phyloP scores from a whole-genome alignment of 2,329 filamentous ascomycete species.

The Ascomycota sp. region DNA sequence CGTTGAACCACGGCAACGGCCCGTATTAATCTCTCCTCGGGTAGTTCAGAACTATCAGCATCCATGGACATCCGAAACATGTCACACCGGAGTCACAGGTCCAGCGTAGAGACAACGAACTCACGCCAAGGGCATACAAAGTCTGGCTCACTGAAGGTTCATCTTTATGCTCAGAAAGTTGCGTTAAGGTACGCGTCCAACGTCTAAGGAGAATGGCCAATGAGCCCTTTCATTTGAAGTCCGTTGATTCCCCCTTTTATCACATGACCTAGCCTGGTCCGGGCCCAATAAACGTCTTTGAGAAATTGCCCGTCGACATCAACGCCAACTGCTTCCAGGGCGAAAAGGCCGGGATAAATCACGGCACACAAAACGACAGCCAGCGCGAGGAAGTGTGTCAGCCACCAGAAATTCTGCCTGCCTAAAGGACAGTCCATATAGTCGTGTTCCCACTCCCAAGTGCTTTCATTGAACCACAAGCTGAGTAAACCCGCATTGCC shows the following conservation, averaged over 20 bases:
- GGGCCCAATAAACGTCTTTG: constrained; percentile 4
- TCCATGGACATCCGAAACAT: too few species aligned
- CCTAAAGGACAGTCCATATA: constrained; percentile 63
- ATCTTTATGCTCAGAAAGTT: too few species aligned
- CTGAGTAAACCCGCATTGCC: constrained; percentile 80
- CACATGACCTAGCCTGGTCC: constrained; percentile 2
- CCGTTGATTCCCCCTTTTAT: constrained; percentile 1
- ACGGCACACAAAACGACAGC: constrained; percentile 15
- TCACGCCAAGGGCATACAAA: too few species aligned
- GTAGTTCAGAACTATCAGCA: too few species aligned
- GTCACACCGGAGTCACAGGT: too few species aligned
- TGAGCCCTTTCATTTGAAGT: constrained; percentile 5
- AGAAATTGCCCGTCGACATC: constrained; percentile 13
- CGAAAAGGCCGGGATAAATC: constrained; percentile 7
- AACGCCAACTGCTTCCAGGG: constrained; percentile 11
- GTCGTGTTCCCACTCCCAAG: constrained; percentile 63
- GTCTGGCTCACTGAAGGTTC: too few species aligned
- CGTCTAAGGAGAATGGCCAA: constrained; percentile 6
- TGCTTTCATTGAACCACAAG: constrained; percentile 63
- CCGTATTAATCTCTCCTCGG: too few species aligned
- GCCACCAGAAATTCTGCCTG: constrained; percentile 88
- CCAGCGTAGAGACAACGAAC: too few species aligned
- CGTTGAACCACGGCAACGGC: too few species aligned
- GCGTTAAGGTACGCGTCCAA: neutral
- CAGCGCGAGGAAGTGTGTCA: constrained; percentile 56